Conservation (phyloP, 768 basidiomycete genomes). For the Mycena rebaudengoi region DNA sequence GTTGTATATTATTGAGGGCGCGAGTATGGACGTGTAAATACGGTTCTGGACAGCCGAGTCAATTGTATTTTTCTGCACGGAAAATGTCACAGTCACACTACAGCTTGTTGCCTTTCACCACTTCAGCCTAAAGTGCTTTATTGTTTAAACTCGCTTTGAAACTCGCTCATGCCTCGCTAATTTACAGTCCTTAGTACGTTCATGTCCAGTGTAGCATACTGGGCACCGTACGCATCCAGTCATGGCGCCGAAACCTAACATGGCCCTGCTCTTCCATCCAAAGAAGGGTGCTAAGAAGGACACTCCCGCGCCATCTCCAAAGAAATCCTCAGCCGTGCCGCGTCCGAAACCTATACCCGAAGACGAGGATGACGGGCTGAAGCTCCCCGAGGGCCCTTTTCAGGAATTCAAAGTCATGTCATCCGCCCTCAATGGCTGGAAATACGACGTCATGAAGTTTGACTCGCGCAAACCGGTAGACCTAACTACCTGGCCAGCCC, state of each 20-base stretch:
- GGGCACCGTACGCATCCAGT: constrained; percentile 13
- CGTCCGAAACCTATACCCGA: constrained; percentile 47
- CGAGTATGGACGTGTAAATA: constrained; percentile 20
- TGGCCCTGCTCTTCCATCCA: constrained; percentile 70
- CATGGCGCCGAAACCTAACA: constrained; percentile 55
- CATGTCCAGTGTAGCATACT: constrained; percentile 14
- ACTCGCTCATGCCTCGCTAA: constrained; percentile 12
- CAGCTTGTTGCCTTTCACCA: constrained; percentile 2
- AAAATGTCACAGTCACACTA: constrained; percentile 5
- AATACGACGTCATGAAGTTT: constrained; percentile 94
- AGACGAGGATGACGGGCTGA: constrained; percentile 59
- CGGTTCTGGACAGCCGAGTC: not conserved
- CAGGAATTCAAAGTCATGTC: constrained; percentile 84
- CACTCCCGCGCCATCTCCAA: constrained; percentile 41
- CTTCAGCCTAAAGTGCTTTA: constrained; percentile 9
- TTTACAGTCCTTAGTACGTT: constrained; percentile 16
- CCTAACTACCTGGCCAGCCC: constrained; percentile 70
- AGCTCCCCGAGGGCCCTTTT: constrained; percentile 73
- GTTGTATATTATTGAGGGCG: constrained; percentile 26
- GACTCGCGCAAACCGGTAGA: constrained; percentile 79
- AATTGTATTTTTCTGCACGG: constrained; percentile 11
- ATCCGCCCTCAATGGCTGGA: constrained; percentile 85
- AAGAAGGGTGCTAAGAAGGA: constrained; percentile 62
- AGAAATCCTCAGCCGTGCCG: constrained; percentile 50
- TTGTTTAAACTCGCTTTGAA: not conserved